Conservation (phyloP, 1,139 yeast species). For the Taiozyma sp. region DNA sequence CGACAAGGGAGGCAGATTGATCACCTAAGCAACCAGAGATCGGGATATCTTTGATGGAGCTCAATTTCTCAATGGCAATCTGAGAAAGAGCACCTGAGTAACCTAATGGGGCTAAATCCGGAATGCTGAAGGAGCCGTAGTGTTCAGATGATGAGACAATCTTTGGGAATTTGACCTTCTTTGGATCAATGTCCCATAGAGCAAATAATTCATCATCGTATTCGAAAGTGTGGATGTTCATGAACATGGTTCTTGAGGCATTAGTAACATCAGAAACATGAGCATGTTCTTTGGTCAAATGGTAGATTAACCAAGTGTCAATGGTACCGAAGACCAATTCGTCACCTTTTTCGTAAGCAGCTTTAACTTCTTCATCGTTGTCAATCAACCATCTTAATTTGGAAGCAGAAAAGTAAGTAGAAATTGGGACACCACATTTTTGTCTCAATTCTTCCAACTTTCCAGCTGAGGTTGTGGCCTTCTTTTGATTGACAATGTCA, state of each 20-base stretch:
- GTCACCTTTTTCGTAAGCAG: constrained; percentile 70
- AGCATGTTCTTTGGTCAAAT: constrained; percentile 67
- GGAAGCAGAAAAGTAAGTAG: constrained; percentile 90
- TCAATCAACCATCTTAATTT: constrained; percentile 89
- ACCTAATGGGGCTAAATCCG: constrained; percentile 47
- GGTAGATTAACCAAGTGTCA: constrained; percentile 91
- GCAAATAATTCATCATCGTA: constrained; percentile 75
- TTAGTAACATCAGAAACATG: constrained; percentile 87
- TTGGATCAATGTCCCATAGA: constrained; percentile 76
- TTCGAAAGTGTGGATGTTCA: constrained; percentile 73
- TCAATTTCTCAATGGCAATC: constrained; percentile 36
- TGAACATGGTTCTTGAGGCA: constrained; percentile 87
- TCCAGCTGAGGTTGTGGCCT: constrained; percentile 54
- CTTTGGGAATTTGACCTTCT: constrained; percentile 68
- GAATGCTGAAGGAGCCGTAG: constrained; percentile 69
- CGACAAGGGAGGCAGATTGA: constrained; percentile 91
- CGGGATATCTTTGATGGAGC: constrained; percentile 52
- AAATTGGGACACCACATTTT: constrained; percentile 76
- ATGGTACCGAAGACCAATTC: constrained; percentile 88
- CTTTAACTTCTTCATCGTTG: constrained; percentile 64
- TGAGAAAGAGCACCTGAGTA: constrained; percentile 48
- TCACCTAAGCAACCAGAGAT: constrained; percentile 92
- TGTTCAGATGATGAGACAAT: constrained; percentile 77
- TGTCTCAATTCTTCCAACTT: constrained; percentile 53
- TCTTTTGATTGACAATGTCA: constrained; percentile 64